phyloP scores from a whole-genome alignment of 2,329 filamentous ascomycete species.

The Cordyceps militaris region DNA sequence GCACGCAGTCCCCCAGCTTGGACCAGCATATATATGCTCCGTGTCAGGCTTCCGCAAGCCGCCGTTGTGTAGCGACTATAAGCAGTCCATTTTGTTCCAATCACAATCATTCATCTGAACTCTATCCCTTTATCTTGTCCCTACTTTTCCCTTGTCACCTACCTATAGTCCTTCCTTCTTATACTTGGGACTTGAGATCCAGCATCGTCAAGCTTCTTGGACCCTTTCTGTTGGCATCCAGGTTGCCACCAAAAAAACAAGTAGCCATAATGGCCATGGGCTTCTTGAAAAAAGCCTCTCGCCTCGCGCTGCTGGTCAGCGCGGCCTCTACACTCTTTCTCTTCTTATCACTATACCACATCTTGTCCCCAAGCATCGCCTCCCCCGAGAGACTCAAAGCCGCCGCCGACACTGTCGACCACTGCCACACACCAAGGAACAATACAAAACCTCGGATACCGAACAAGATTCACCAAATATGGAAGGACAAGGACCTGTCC shows the following conservation, averaged over 20 bases:
- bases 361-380: background rate
- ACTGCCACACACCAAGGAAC: background rate
- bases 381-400: background rate
- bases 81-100: background rate
- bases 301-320: background rate
- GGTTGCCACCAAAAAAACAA: background rate
- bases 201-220: background rate
- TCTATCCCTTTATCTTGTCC: background rate
- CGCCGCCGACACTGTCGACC: conserved; percentile 1
- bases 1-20: background rate
- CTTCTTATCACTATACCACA: background rate
- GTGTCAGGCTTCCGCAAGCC: background rate
- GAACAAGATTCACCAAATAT: conserved; percentile 20
- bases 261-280: background rate
- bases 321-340: background rate
- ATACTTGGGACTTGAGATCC: background rate
- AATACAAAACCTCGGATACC: conserved; percentile 9
- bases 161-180: background rate
- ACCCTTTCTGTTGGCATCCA: background rate
- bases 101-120: background rate
- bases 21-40: background rate
- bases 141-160: too few species aligned
- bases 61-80: background rate
- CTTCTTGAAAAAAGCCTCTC: background rate
- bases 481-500: conserved; percentile 17